Evolutionary conservation across 129 eudicot genomes (phyloP), one percentile per base, ranked within the genome.

Genomic region (Pseudognaphalium luteoalbum): DNA sequence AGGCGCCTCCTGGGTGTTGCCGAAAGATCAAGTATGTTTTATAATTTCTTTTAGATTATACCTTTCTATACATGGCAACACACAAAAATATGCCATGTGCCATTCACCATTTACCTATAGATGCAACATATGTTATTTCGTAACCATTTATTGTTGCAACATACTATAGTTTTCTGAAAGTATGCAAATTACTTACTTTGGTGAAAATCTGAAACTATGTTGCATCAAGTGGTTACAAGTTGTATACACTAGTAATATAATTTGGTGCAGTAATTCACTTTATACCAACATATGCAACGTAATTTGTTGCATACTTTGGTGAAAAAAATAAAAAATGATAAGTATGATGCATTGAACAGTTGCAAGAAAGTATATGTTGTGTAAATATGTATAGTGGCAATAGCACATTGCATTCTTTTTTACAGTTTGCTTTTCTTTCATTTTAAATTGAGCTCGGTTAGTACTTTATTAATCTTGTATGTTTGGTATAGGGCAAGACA

Each of bases 1-100:
- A 89, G 94, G 79, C 87, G 97, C 59, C 96, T 95, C 72, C 68
- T 77, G 50, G 97, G 86, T 10, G 85, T 91, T 14, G 82, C 95
- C n/a, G 97, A 94, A 29, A 87, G 91, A 82, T 80, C 96, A 76
- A 91, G 99, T 94, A 81, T 56, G 97, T 94, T 62, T 4, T 42
- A 16, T 29, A 47, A 21, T 79, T 17, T 29, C 25, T 42, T 41
- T 44, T 21, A 29, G 33, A 37, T 16, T 28, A 32, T 33, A 7
- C 37, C n/a, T 34, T 73, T 14, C 37, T 10, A 47, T 47, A 12
- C 52, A 3, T 44, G 1, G 52, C 52, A 44, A 44, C 11, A 12
- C 1, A 5, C 52, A 2, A 44, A 12, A 44, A 44, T 11, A 44
- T 44, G 4, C 52, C 11, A 44, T 44, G 15, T 4, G 2, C 52